Evolutionary conservation across 2,329 filamentous ascomycete genomes (phyloP).

Genomic region (Ramichloridium luteum): DNA sequence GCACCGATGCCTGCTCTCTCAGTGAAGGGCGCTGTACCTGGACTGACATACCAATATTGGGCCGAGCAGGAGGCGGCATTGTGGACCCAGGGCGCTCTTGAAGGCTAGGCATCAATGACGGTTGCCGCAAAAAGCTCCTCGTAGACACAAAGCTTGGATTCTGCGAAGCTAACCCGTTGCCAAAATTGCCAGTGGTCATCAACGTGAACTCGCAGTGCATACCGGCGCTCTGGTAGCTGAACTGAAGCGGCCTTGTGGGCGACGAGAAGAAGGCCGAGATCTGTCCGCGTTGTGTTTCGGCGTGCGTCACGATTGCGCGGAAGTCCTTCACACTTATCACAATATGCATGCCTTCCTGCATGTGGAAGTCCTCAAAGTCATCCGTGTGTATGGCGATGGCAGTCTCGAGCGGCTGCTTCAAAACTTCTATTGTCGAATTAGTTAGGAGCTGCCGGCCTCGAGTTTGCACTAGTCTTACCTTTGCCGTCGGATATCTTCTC

Average conservation of each 20-base stretch:
- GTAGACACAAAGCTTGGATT: slow-evolving; percentile 29
- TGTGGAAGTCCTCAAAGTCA: slow-evolving; percentile 63
- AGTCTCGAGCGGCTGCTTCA: slow-evolving; percentile 71
- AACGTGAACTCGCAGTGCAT: slow-evolving; percentile 65
- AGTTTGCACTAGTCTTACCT: slow-evolving; percentile 28
- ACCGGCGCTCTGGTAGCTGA: slow-evolving; percentile 57
- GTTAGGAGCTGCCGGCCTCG: slow-evolving; percentile 4
- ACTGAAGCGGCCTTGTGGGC: slow-evolving; percentile 58
- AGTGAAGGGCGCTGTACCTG: slow-evolving; percentile 19
- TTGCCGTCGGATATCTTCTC: slow-evolving; percentile 63
- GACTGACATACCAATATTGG: slow-evolving; percentile 21
- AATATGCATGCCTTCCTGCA: slow-evolving; percentile 65
- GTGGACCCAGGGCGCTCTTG: slow-evolving; percentile 18
- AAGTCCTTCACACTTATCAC: slow-evolving; percentile 76
- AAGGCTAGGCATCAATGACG: slow-evolving; percentile 12
- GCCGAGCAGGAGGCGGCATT: slow-evolving; percentile 32
- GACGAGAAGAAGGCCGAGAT: slow-evolving; percentile 58
- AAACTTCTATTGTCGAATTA: slow-evolving; percentile 44
- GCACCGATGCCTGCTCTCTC: slow-evolving; percentile 9
- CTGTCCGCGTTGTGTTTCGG: slow-evolving; percentile 54
- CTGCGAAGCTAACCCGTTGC: slow-evolving; percentile 25
- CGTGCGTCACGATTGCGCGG: slow-evolving; percentile 64
- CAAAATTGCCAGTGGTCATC: slow-evolving; percentile 63
- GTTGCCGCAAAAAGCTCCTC: slow-evolving; percentile 19
- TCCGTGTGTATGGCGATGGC: slow-evolving; percentile 64